Evolutionary conservation across 2,329 filamentous ascomycete genomes (phyloP), one percentile per base, ranked within the genome.

Genomic region (Colletotrichum sp.): DNA sequence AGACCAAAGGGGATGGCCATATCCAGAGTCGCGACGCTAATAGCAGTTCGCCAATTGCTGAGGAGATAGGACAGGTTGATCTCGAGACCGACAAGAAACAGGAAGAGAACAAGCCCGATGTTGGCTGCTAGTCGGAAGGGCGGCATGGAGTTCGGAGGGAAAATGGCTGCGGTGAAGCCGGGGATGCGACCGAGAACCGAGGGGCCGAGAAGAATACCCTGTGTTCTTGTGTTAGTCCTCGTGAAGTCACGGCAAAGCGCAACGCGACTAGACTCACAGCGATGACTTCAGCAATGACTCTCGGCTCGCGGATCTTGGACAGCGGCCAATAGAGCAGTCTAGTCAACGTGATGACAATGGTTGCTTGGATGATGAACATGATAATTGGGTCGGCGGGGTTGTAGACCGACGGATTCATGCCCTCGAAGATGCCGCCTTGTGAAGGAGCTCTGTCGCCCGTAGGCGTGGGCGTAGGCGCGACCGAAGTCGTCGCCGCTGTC

Each of bases 121-220:
- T 97, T 98, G 60, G 96, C 95, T 58, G 95, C 94, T 68, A 96
- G 90, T 79, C 87, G 93, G 66, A 98, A 87, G 67, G 93, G 92
- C 3, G 95, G 93, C 84, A 97, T 94, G 4, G 95, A 96, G 1
- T 86, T 90, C 0, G 87, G 81, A 0, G 96, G 95, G 80, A 98
- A 98, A 78, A 98, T 96, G 77, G 93, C 88, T 4, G 88, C 85
- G 66, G 91, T 88, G 86, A 98, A 98, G 52, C 93, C 92, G 2
- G 95, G 95, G 27, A 98, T 95, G 66, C 94, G 92, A 81, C 95
- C 95, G 92, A 98, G 94, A 27, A 97, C 94, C 0, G 96, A 97
- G 2, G 96, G 96, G 5, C 96, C 96, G 2, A 98, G 89, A 48
- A 98, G 84, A 80, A 97, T 95, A 66, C 94, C 94, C 94, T 28